These are phyloP conservation scores for Acacia confusa DNA, from an alignment of 306 rosid species.

Conservation along the genomic window DNA sequence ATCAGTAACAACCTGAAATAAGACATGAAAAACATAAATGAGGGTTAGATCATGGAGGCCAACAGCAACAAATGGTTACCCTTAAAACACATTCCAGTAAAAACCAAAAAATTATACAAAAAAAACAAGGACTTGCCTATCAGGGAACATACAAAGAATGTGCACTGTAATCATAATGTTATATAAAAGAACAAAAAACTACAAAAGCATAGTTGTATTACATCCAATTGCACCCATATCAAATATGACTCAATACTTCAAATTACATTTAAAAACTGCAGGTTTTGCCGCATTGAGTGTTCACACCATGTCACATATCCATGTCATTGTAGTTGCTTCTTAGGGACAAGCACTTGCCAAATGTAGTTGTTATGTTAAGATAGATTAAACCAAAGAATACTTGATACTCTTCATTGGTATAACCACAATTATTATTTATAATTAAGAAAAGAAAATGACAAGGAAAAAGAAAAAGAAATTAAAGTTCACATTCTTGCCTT, in stretches of 20 bases:
- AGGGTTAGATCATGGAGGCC: constrained; percentile 27
- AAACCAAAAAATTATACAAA: neutral
- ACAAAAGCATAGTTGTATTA: neutral
- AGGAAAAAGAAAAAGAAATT: constrained; percentile 12
- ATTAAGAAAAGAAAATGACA: constrained; percentile 1
- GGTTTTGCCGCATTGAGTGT: neutral
- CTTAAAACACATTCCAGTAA: neutral
- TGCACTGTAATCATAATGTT: constrained; percentile 26
- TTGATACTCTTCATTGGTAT: neutral
- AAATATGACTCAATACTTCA: neutral
- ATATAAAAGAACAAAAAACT: neutral
- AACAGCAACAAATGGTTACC: neutral
- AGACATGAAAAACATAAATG: constrained; percentile 23
- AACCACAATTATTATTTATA: neutral
- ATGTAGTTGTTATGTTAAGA: constrained; percentile 5
- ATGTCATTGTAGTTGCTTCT: neutral
- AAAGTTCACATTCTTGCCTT: constrained; percentile 60
- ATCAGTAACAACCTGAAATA: constrained; percentile 79
- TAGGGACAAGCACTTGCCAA: constrained; percentile 20
- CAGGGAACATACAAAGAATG: constrained; percentile 23
- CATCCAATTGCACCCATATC: neutral
- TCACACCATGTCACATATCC: neutral
- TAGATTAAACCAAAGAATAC: neutral
- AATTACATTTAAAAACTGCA: neutral
- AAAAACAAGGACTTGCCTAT: constrained; percentile 9